Evolutionary conservation across 768 basidiomycete genomes (phyloP).

Genomic region (Tubosaeta brunneosetosa): DNA sequence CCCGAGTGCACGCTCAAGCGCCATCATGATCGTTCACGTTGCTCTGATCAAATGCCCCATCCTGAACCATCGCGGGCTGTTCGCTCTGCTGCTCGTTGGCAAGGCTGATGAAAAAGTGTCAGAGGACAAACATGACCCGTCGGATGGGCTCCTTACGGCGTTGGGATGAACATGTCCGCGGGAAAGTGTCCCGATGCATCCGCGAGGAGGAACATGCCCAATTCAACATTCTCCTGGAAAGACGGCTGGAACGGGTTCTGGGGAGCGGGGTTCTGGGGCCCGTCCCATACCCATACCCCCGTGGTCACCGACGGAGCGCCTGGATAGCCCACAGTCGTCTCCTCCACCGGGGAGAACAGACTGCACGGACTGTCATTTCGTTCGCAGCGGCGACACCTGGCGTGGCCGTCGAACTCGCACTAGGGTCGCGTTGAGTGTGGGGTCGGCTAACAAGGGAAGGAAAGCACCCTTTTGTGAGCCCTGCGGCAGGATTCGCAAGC

Average conservation of each 20-base stretch:
- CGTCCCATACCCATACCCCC: conserved; percentile 9
- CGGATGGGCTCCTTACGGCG: conserved; percentile 6
- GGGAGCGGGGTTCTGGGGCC: conserved; percentile 1
- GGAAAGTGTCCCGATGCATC: conserved; percentile 4
- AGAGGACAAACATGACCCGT: not conserved
- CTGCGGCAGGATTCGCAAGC: conserved; percentile 23
- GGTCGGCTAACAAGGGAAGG: not conserved
- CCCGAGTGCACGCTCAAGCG: conserved; percentile 2
- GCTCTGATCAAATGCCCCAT: conserved; percentile 4
- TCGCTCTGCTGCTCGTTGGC: conserved; percentile 6
- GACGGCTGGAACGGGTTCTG: not conserved
- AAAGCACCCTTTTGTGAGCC: conserved; percentile 24
- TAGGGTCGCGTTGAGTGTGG: conserved; percentile 4
- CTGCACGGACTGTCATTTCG: conserved; percentile 11
- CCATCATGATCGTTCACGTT: conserved; percentile 7
- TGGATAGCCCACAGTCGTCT: conserved; percentile 3
- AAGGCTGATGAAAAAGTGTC: conserved; percentile 7
- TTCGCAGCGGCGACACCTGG: conserved; percentile 18
- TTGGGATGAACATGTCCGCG: conserved; percentile 1
- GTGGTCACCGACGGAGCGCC: not conserved
- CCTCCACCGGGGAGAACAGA: conserved; percentile 9
- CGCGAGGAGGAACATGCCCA: not conserved
- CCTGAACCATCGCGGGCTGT: conserved; percentile 8
- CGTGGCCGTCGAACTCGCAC: conserved; percentile 17
- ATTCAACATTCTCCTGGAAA: not conserved